A percentile compares a stretch with the other conserved stretches of the same genome.
Evolutionary conservation across 1,284 basidiomycete genomes (phyloP).

Genomic region (Ganoderma lingzhi): DNA sequence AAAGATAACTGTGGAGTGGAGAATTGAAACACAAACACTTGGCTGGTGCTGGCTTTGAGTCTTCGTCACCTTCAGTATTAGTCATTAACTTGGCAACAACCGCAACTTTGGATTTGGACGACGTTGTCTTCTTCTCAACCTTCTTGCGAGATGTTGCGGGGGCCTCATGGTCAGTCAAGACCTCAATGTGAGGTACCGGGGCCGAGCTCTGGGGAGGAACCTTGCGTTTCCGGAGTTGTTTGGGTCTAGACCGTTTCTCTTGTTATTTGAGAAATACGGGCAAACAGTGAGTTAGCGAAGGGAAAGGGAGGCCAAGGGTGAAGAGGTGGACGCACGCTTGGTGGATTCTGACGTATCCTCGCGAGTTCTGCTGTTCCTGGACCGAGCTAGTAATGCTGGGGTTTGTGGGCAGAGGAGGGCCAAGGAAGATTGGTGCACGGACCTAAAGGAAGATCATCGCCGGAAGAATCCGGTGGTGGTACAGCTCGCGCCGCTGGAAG

Average conservation of each 20-base stretch:
- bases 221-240: not conserved
- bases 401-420: not conserved
- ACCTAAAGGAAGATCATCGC: not conserved
- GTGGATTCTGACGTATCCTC: not conserved
- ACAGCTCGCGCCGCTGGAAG: not conserved
- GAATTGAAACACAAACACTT: not conserved
- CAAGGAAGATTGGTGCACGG: not conserved
- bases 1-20: not conserved
- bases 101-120: not conserved
- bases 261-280: not conserved
- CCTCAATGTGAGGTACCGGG: not conserved
- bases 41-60: not conserved
- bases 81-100: not conserved
- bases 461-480: not conserved
- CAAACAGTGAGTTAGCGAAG: not conserved
- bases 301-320: too few relatives aligned
- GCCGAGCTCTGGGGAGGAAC: not conserved
- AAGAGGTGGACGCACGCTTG: not conserved
- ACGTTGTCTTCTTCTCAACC: not conserved
- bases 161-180: not conserved
- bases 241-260: slow-evolving; percentile 3
- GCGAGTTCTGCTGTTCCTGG: not conserved
- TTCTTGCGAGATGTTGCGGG: not conserved
- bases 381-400: not conserved
- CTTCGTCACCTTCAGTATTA: not conserved